Base-by-base conservation (phyloP, 2,329 filamentous ascomycete species). In the Colletotrichum falcatum region DNA sequence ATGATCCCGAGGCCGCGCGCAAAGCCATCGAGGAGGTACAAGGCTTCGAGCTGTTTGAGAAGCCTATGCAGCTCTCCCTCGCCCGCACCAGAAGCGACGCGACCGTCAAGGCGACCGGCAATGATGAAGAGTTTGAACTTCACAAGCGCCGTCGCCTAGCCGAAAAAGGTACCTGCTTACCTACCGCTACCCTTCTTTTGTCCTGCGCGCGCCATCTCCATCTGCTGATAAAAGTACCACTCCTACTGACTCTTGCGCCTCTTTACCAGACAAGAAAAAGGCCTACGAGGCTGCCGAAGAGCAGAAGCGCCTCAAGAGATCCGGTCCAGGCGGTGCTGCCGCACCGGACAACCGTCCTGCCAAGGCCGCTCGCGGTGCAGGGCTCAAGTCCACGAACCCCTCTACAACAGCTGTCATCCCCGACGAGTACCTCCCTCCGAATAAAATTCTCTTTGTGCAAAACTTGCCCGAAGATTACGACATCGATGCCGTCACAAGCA, bases 341-440 rank as follows among this genome's bases (percentile, higher is more conserved):
- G 83, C 85, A 53, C 81, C 85, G 12, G 83, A 83, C 20, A 82
- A 78, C 33, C 89, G 92, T 59, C 89, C 92, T 0, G 83, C 88
- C 65, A 95, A 95, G 84, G 86, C 91, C 20, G 87, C 88, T n/a
- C 88, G 90, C 76, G 90, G 90, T 51, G 85, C 88, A 30, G 93
- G 93, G 42, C 89, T 95, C 83, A 97, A 97, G 80, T 89, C 93
- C 6, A 92, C 91, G 1, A 90, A 89, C 68, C 87, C 90, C 7
- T 86, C 89, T 18, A 86, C 90, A 1, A 86, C 91, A 4, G 87
- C 92, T 14, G 91, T 94, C 65, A 91, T 98, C 23, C 94, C 95
- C n/a, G 96, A 98, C 87, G 96, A 99, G 83, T 98, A 97, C 81
- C 89, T 98, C 5, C 95, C 95, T 5, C 95, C 96, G 44, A 98